Base-by-base conservation (phyloP, 2,329 filamentous ascomycete genomes). In the Cordyceps farinosa region DNA sequence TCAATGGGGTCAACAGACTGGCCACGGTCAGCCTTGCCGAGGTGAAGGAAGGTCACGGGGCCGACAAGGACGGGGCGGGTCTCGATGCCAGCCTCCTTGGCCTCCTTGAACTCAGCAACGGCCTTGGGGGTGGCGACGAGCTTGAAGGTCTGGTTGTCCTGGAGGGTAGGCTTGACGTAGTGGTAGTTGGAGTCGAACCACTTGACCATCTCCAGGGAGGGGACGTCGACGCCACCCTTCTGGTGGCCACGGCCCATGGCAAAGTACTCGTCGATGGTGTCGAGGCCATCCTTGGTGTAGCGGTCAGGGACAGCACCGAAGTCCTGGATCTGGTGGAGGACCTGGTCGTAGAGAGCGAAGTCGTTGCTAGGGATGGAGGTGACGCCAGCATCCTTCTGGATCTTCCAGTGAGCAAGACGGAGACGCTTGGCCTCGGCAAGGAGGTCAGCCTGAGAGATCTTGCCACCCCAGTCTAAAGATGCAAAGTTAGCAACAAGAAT, bases 171-270 rank as follows among this genome's bases (percentile, higher is more conserved):
- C 89, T 98, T 98, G 83, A 98, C 95, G 80, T 99, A 99, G 87
- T 98, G 95, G 89, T 99, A 99, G 90, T 99, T 99, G 70, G 92
- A 97, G 86, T 99, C 95, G 78, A 99, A 99, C 95, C 95, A 99
- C 87, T 99, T 99, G 74, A 99, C 95, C 95, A 99, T 99, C 87
- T 99, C 95, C 80, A 97, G 84, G 75, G 85, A 87, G 72, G 94
- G 92, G 70, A 98, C 95, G 80, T 99, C 95, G 72, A 98, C 85
- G 79, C 91, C 87, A 75, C 88, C 87, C 88, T 92, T 96, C 83
- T 99, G 95, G 83, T 96, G 93, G 77, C 95, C 95, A 89, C 95
- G 91, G 75, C 95, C 95, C 92, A 99, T 97, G 80, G 95, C 95
- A 76, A 99, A 99, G 89, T 97, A 98, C 83, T 96, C 89, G 82